phyloP scores from a whole-genome alignment of 805 yeast species.

The Groenewaldozyma salmanticensis region DNA sequence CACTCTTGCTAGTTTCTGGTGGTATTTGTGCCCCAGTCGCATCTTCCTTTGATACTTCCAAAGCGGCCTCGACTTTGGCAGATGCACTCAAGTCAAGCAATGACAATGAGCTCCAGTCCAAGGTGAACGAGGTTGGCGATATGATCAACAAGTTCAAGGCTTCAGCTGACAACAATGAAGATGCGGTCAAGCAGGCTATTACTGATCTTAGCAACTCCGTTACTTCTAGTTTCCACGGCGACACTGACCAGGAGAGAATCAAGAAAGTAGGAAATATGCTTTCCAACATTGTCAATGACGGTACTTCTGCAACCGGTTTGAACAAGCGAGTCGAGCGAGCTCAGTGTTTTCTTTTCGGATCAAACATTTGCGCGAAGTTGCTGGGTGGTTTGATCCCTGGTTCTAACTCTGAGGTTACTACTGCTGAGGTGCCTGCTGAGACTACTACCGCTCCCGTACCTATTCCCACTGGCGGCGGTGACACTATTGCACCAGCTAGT shows the following conservation, averaged over 20 bases:
- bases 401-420: background rate
- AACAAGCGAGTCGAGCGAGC: background rate
- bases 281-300: background rate
- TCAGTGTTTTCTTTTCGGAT: background rate
- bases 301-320: background rate
- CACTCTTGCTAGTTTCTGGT: background rate
- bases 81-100: too few relatives aligned
- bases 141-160: too few relatives aligned
- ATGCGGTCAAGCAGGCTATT: too few relatives aligned
- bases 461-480: too few relatives aligned
- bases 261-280: background rate
- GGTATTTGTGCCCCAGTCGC: background rate
- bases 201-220: too few relatives aligned
- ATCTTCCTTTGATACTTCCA: background rate
- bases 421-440: too few relatives aligned
- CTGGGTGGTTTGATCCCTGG: background rate
- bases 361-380: background rate
- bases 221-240: too few relatives aligned
- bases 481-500: background rate
- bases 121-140: background rate
- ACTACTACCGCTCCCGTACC: too few relatives aligned
- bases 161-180: too few relatives aligned
- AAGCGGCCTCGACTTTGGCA: background rate
- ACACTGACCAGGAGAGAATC: background rate
- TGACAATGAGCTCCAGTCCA: too few relatives aligned